These are phyloP conservation scores for Metschnikowia aberdeeniae DNA, from an alignment of 805 yeast genomes.

Conservation along the genomic window DNA sequence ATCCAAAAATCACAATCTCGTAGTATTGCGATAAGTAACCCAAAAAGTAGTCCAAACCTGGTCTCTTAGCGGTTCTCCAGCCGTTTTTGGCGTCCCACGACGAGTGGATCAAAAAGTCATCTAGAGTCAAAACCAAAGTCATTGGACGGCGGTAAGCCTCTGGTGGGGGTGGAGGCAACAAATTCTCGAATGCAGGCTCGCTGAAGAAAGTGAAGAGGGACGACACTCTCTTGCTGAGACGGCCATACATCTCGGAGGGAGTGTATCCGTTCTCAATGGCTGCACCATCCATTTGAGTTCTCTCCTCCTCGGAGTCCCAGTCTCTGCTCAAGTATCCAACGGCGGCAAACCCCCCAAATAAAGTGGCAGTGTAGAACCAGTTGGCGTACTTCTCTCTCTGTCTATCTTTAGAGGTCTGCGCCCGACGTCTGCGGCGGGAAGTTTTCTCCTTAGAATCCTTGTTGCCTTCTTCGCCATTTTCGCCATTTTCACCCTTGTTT, in stretches of 20 bases:
- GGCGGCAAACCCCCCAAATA: slow-evolving; percentile 52
- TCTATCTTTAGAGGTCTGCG: slow-evolving; percentile 63
- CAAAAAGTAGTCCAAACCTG: slow-evolving; percentile 94
- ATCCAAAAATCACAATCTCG: slow-evolving; percentile 88
- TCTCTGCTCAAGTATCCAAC: slow-evolving; percentile 70
- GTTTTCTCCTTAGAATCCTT: slow-evolving; percentile 15
- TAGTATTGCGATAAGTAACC: slow-evolving; percentile 93
- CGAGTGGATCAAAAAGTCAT: slow-evolving; percentile 85
- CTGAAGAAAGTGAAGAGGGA: slow-evolving; percentile 78
- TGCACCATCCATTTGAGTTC: slow-evolving; percentile 45
- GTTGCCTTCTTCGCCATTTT: slow-evolving; percentile 4
- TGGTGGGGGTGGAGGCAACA: slow-evolving; percentile 89
- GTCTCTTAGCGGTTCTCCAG: slow-evolving; percentile 99
- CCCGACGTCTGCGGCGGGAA: slow-evolving; percentile 34
- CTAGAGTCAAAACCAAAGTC: slow-evolving; percentile 84
- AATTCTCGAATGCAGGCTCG: slow-evolving; percentile 90
- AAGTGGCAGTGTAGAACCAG: slow-evolving; percentile 58
- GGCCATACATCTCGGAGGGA: slow-evolving; percentile 58
- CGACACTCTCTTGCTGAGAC: slow-evolving; percentile 68
- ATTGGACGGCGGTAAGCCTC: slow-evolving; percentile 89
- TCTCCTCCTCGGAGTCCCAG: slow-evolving; percentile 77
- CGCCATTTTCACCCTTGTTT: slow-evolving; percentile 12
- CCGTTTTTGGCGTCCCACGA: slow-evolving; percentile 90
- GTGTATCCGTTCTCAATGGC: slow-evolving; percentile 64
- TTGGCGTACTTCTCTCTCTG: slow-evolving; percentile 82